phyloP scores from a whole-genome alignment of 306 rosid species.

The Clitoria ternatea region DNA sequence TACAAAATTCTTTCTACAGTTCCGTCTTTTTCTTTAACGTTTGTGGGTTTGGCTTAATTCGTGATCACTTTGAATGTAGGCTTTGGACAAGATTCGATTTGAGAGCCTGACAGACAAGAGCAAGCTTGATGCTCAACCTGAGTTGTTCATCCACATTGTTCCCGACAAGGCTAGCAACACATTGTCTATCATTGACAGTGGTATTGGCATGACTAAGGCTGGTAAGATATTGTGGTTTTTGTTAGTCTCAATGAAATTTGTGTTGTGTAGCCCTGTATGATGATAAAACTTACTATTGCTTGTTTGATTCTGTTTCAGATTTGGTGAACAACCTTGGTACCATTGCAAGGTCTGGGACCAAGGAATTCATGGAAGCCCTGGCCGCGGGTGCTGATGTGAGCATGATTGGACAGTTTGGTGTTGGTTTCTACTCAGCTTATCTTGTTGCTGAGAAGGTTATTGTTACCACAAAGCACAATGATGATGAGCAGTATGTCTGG shows the following conservation, averaged over 20 bases:
- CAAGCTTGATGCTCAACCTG: constrained; percentile 91
- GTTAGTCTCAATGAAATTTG: not conserved
- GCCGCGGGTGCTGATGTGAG: constrained; percentile 99
- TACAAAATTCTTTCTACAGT: too few species aligned
- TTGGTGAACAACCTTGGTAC: constrained; percentile 97
- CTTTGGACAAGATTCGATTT: constrained; percentile 82
- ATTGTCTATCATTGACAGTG: constrained; percentile 80
- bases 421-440: constrained; percentile 93
- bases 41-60: too few species aligned
- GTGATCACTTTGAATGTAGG: too few species aligned
- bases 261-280: not conserved
- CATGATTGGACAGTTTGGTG: constrained; percentile 98
- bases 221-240: constrained; percentile 38
- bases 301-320: constrained; percentile 36
- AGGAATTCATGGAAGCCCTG: constrained; percentile 95
- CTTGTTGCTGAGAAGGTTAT: constrained; percentile 90
- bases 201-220: constrained; percentile 96
- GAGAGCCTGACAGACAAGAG: constrained; percentile 92
- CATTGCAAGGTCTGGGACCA: constrained; percentile 97
- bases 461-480: constrained; percentile 88
- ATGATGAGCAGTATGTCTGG: constrained; percentile 93
- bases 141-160: constrained; percentile 76
- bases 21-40: too few species aligned
- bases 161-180: constrained; percentile 81
- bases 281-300: not conserved